Conservation (phyloP, 108 stramenopile genomes). For the Skeletonema potamos region DNA sequence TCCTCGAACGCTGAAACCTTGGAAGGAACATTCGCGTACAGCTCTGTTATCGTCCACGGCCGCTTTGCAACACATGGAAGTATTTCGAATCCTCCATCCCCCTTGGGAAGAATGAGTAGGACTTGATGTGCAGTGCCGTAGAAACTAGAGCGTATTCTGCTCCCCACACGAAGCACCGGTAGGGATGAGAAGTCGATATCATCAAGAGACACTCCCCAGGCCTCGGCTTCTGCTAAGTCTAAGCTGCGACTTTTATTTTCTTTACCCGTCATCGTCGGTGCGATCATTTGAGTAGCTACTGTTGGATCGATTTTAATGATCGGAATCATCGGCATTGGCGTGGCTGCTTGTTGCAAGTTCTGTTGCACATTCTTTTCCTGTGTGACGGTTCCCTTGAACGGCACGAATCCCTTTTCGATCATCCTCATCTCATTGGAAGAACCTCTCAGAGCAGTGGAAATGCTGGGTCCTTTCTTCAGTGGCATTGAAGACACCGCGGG, state of each 20-base stretch:
- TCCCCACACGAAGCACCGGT: slow-evolving; percentile 36
- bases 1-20: slow-evolving; percentile 23
- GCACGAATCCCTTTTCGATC: neutral
- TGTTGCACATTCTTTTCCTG: neutral
- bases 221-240: neutral
- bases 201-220: neutral
- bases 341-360: neutral
- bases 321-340: neutral
- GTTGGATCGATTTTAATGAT: neutral
- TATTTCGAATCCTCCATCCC: neutral
- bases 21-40: slow-evolving; percentile 25
- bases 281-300: neutral
- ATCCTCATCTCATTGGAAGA: neutral
- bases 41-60: slow-evolving; percentile 64
- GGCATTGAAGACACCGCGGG: neutral
- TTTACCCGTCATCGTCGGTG: neutral
- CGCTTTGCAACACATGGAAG: slow-evolving; percentile 66
- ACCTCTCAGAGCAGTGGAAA: neutral
- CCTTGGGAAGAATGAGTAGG: slow-evolving; percentile 19
- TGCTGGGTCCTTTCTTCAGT: neutral
- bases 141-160: slow-evolving; percentile 50
- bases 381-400: neutral
- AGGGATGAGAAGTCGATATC: slow-evolving; percentile 15
- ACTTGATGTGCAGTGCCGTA: slow-evolving; percentile 71
- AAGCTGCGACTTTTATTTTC: neutral